Conservation (phyloP, 169 alveolate species). For the Theileria orientalis region DNA sequence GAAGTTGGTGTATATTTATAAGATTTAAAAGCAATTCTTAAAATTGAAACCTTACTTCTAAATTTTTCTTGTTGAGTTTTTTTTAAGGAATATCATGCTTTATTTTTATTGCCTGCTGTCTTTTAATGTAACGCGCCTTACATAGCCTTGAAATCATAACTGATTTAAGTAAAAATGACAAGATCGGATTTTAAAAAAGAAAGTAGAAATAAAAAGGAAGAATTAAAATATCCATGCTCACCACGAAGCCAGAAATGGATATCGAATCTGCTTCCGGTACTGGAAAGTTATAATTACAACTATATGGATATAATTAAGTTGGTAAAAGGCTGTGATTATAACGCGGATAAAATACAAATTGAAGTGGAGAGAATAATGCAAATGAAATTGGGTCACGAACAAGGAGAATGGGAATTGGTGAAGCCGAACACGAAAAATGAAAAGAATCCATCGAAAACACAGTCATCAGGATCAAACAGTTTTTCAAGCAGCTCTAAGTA, state of each 20-base stretch:
- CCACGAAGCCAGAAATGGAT: constrained; percentile 68
- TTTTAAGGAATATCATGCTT: too few relatives aligned
- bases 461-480: background rate
- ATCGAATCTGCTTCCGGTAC: constrained; percentile 53
- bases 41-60: too few relatives aligned
- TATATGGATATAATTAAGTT: constrained; percentile 48
- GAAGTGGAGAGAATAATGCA: constrained; percentile 64
- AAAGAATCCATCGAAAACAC: background rate
- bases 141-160: too few relatives aligned
- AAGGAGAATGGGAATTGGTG: constrained; percentile 66
- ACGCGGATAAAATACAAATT: constrained; percentile 61
- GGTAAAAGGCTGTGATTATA: constrained; percentile 59
- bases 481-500: background rate
- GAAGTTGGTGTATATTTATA: too few relatives aligned
- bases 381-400: constrained; percentile 64
- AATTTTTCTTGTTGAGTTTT: too few relatives aligned
- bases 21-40: too few relatives aligned
- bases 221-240: constrained; percentile 49
- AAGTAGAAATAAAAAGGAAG: constrained; percentile 20
- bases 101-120: too few relatives aligned
- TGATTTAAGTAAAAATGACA: constrained; percentile 42
- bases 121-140: too few relatives aligned
- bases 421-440: constrained; percentile 27
- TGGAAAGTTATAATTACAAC: constrained; percentile 60
- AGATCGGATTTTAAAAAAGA: constrained; percentile 14